These are phyloP conservation scores for Malus orientalis DNA, from an alignment of 306 rosid species.

Conservation along the genomic window DNA sequence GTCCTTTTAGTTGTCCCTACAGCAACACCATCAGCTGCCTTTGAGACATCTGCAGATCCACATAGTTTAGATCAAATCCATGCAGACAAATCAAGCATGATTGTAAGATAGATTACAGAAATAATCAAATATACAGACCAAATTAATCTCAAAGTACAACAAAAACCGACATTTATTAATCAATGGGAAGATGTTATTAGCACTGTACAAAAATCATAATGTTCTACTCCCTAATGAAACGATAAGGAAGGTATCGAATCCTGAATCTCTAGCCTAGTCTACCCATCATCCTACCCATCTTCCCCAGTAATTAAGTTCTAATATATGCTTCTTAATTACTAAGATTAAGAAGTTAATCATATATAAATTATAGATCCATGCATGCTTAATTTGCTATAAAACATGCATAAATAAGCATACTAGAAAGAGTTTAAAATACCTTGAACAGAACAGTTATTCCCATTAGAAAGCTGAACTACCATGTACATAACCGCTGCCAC, in stretches of 20 bases:
- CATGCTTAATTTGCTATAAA: background rate
- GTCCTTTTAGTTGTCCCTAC: slow-evolving; percentile 7
- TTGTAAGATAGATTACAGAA: background rate
- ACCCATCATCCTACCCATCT: too few relatives aligned
- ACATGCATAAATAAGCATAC: background rate
- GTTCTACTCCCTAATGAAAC: too few relatives aligned
- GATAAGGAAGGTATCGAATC: too few relatives aligned
- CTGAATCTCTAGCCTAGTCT: too few relatives aligned
- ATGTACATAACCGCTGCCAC: slow-evolving; percentile 8
- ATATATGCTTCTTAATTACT: too few relatives aligned
- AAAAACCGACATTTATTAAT: background rate
- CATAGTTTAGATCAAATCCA: background rate
- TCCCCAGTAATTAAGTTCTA: too few relatives aligned
- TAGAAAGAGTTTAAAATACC: background rate
- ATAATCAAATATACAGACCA: background rate
- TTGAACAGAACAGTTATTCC: background rate
- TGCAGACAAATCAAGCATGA: background rate
- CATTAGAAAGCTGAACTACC: slow-evolving; percentile 15
- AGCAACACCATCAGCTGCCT: slow-evolving; percentile 6
- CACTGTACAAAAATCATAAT: background rate
- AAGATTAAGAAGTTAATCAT: too few relatives aligned
- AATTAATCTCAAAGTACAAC: background rate
- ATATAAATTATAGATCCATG: too few relatives aligned
- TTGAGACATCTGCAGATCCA: slow-evolving; percentile 10
- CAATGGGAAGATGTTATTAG: background rate